Evolutionary conservation across 2,329 filamentous ascomycete species (phyloP).

Genomic region (Hyphodiscus sp.): DNA sequence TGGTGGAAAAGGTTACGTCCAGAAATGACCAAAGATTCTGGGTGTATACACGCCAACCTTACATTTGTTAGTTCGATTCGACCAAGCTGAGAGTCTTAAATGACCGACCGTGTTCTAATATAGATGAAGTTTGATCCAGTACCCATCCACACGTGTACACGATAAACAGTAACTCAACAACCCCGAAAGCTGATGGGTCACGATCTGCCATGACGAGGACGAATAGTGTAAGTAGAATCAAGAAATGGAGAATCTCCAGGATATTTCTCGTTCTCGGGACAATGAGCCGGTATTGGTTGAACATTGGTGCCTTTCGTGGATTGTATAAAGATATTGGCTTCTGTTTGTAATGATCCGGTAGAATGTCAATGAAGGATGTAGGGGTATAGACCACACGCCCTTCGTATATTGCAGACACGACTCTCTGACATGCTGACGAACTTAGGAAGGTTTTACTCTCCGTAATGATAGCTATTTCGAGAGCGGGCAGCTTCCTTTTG

Average conservation of each 20-base stretch:
- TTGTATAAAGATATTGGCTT: constrained; percentile 78
- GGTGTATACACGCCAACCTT: constrained; percentile 69
- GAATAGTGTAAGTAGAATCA: constrained; percentile 62
- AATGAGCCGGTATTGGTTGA: constrained; percentile 81
- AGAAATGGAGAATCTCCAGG: constrained; percentile 69
- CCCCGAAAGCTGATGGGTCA: constrained; percentile 48
- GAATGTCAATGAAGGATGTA: constrained; percentile 72
- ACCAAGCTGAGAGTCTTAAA: constrained; percentile 46
- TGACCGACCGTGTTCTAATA: constrained; percentile 36
- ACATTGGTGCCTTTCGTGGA: constrained; percentile 63
- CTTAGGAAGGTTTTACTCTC: constrained; percentile 75
- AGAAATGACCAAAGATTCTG: constrained; percentile 87
- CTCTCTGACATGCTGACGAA: constrained; percentile 72
- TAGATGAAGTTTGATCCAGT: constrained; percentile 21
- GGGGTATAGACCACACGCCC: constrained; percentile 79
- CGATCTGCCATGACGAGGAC: constrained; percentile 65
- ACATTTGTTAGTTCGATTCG: background rate
- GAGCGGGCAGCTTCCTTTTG: constrained; percentile 54
- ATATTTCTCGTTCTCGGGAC: constrained; percentile 73
- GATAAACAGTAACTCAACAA: constrained; percentile 59
- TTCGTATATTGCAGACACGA: constrained; percentile 76
- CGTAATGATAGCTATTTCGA: constrained; percentile 78
- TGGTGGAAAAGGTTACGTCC: constrained; percentile 68
- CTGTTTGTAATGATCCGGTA: constrained; percentile 80
- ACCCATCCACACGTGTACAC: constrained; percentile 71